A percentile compares a stretch with the other conserved stretches of the same genome.
Conservation (phyloP, 2,329 filamentous ascomycete species). For the Hypoxylon sp. region DNA sequence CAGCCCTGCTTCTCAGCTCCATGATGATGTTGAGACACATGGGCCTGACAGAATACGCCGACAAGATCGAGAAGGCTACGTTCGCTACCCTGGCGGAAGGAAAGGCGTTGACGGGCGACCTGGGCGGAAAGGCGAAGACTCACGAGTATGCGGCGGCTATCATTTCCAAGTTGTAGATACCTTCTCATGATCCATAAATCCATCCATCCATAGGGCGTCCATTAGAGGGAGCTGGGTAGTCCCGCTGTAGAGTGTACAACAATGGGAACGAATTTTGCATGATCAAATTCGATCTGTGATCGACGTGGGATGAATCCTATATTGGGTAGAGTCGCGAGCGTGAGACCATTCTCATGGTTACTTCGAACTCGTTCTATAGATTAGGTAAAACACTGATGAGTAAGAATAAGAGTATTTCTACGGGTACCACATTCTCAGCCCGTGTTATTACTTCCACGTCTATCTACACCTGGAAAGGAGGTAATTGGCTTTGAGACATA, state of each 20-base stretch:
- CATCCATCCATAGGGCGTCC: constrained; percentile 46
- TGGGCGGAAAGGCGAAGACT: constrained; percentile 97
- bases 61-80: constrained; percentile 92
- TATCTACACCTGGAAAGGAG: background rate
- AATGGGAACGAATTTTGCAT: constrained; percentile 49
- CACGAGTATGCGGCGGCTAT: constrained; percentile 94
- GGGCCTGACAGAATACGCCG: constrained; percentile 87
- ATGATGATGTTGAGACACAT: constrained; percentile 99
- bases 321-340: constrained; percentile 9
- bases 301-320: constrained; percentile 19
- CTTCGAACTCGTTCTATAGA: constrained; percentile 1
- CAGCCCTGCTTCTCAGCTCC: constrained; percentile 91
- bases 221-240: constrained; percentile 43
- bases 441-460: background rate
- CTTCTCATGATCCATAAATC: constrained; percentile 24
- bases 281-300: constrained; percentile 26
- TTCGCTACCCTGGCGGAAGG: constrained; percentile 96
- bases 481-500: background rate
- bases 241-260: constrained; percentile 52
- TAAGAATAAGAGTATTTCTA: constrained; percentile 9
- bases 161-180: constrained; percentile 76
- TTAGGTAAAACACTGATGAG: background rate
- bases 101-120: constrained; percentile 94
- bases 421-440: background rate
- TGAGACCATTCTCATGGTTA: constrained; percentile 16